Evolutionary conservation across 257 asterid species (phyloP).

Genomic region (Avicennia marina): DNA sequence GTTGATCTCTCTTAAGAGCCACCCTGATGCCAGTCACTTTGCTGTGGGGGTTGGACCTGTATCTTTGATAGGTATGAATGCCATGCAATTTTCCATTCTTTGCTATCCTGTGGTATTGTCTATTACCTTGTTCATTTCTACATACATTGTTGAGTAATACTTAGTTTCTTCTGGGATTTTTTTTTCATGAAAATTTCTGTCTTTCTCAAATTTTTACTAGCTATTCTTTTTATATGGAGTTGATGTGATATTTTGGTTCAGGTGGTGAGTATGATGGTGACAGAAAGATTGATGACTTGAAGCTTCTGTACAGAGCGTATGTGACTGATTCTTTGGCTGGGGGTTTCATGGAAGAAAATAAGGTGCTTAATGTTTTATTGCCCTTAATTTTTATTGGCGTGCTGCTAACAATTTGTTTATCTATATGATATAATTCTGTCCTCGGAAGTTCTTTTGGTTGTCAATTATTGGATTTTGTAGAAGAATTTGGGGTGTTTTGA

Average conservation of each 20-base stretch:
- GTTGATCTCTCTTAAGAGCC: constrained; percentile 65
- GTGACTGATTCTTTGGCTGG: constrained; percentile 66
- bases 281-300: constrained; percentile 73
- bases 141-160: no score
- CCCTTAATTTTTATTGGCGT: background rate
- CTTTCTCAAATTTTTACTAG: background rate
- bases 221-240: no score
- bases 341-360: constrained; percentile 79
- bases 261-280: constrained; percentile 85
- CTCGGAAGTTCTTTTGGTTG: no score
- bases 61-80: constrained; percentile 59
- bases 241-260: constrained; percentile 31
- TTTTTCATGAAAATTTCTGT: no score
- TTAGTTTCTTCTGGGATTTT: no score
- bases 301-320: constrained; percentile 74
- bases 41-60: constrained; percentile 86
- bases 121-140: no score
- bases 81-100: no score
- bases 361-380: constrained; percentile 39
- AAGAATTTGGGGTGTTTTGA: no score
- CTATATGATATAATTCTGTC: no score
- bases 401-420: no score
- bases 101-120: no score
- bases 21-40: constrained; percentile 73
- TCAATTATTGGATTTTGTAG: no score